phyloP scores from a whole-genome alignment of 2,329 filamentous ascomycete species.

The Colletotrichum noveboracense region DNA sequence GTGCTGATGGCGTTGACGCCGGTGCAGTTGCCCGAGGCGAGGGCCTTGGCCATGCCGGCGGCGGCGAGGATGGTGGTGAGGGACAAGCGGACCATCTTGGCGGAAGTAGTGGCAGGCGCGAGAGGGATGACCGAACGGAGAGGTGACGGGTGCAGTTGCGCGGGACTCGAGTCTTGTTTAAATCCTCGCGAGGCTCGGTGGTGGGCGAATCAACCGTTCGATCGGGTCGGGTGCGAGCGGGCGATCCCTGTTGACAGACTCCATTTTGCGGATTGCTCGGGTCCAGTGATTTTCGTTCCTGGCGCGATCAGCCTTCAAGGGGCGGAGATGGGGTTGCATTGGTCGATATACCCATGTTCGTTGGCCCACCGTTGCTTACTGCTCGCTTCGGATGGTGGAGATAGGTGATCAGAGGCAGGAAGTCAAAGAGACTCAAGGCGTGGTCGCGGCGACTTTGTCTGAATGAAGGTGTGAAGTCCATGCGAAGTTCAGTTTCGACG shows the following conservation, averaged over 20 bases:
- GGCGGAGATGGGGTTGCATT: constrained; percentile 6
- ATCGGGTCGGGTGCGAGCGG: neutral
- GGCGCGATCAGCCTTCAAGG: neutral
- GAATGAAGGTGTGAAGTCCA: neutral
- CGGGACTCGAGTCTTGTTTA: neutral
- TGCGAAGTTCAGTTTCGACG: fast-evolving
- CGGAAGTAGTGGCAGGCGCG: neutral
- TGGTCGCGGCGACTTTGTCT: fast-evolving
- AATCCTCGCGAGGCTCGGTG: neutral
- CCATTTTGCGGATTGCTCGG: neutral
- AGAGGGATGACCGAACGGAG: neutral
- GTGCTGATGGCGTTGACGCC: constrained; percentile 19
- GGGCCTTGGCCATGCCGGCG: neutral
- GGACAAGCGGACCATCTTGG: neutral
- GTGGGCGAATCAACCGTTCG: neutral
- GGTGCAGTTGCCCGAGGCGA: neutral
- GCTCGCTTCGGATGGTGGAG: neutral
- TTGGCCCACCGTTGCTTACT: neutral
- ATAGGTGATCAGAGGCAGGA: fast-evolving
- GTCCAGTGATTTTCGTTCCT: neutral
- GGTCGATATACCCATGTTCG: neutral
- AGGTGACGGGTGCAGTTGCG: neutral
- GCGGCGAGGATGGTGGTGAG: neutral
- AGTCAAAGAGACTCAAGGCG: fast-evolving
- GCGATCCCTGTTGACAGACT: neutral